A percentile compares a stretch with the other conserved stretches of the same genome.
Evolutionary conservation across 371 early-diverging fungal genomes (phyloP).

Genomic region (Mycotypha africana): DNA sequence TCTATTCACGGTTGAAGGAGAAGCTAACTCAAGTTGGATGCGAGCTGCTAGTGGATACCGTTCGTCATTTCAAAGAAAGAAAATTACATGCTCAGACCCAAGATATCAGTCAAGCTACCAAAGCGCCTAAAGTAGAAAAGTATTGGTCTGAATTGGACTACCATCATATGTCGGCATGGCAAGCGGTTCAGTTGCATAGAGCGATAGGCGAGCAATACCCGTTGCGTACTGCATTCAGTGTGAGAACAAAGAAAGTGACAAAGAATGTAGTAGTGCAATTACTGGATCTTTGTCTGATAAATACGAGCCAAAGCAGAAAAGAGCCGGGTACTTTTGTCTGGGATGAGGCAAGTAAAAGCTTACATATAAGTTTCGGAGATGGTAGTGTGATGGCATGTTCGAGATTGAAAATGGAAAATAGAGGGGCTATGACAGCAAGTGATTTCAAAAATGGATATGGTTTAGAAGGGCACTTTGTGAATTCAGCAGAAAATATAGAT

Average conservation of each 20-base stretch:
- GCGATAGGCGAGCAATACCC: slow-evolving; percentile 66
- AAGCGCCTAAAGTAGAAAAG: slow-evolving; percentile 72
- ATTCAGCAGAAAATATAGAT: too few relatives aligned
- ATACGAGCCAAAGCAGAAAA: not conserved
- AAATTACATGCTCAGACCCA: slow-evolving; percentile 57
- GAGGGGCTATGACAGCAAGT: slow-evolving; percentile 45
- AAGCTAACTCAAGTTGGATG: slow-evolving; percentile 64
- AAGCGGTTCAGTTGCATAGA: slow-evolving; percentile 61
- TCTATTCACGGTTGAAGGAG: slow-evolving; percentile 18
- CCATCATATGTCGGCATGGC: slow-evolving; percentile 50
- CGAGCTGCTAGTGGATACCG: slow-evolving; percentile 52
- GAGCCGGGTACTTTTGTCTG: slow-evolving; percentile 48
- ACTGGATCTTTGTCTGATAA: slow-evolving; percentile 13
- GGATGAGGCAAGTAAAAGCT: slow-evolving; percentile 23
- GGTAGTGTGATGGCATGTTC: slow-evolving; percentile 35
- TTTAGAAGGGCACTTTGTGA: slow-evolving; percentile 4
- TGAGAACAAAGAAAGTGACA: slow-evolving; percentile 7
- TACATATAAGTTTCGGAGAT: slow-evolving; percentile 44
- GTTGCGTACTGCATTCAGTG: slow-evolving; percentile 3
- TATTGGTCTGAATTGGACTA: slow-evolving; percentile 59
- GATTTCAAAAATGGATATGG: slow-evolving; percentile 79
- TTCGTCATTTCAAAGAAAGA: slow-evolving; percentile 51
- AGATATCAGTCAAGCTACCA: slow-evolving; percentile 56
- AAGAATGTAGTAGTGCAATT: slow-evolving; percentile 20
- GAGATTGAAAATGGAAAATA: slow-evolving; percentile 56